A percentile compares a stretch with the other conserved stretches of the same genome.
Evolutionary conservation across 257 asterid genomes (phyloP).

Genomic region (Solanum ossicruentum): DNA sequence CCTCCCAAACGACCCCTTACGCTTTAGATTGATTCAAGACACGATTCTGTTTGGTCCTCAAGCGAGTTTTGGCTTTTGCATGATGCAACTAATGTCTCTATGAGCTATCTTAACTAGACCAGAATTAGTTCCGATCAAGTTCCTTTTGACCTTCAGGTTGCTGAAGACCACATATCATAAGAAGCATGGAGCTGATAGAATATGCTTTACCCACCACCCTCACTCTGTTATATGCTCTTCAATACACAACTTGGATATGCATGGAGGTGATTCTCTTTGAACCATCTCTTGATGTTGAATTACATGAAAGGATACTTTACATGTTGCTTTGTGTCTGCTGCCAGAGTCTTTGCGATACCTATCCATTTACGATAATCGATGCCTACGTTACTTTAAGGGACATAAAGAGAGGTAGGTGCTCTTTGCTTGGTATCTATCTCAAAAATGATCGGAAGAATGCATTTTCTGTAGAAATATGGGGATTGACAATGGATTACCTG

Average conservation of each 20-base stretch:
- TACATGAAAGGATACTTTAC: conserved; percentile 13
- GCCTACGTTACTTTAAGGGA: conserved; percentile 94
- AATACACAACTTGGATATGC: conserved; percentile 38
- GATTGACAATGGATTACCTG: not conserved
- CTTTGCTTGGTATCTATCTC: not conserved
- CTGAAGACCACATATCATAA: conserved; percentile 81
- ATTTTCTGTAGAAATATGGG: not conserved
- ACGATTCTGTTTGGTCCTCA: not conserved
- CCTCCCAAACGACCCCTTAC: not conserved
- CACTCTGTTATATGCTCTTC: conserved; percentile 85
- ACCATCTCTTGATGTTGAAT: not conserved
- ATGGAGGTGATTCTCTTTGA: conserved; percentile 42
- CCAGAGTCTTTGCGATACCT: conserved; percentile 74
- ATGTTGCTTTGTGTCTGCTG: conserved; percentile 5
- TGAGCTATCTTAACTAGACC: not conserved
- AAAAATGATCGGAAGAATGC: not conserved
- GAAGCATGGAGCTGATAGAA: conserved; percentile 82
- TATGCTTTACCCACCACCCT: conserved; percentile 91
- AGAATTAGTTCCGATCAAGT: not conserved
- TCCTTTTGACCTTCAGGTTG: conserved; percentile 40
- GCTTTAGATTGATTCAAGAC: not conserved
- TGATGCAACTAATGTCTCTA: not conserved
- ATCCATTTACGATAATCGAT: conserved; percentile 88
- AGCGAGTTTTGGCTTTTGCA: not conserved
- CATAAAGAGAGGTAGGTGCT: conserved; percentile 64